phyloP scores from a whole-genome alignment of 352 stramenopile genomes.

The Phytopythium kandeliae region DNA sequence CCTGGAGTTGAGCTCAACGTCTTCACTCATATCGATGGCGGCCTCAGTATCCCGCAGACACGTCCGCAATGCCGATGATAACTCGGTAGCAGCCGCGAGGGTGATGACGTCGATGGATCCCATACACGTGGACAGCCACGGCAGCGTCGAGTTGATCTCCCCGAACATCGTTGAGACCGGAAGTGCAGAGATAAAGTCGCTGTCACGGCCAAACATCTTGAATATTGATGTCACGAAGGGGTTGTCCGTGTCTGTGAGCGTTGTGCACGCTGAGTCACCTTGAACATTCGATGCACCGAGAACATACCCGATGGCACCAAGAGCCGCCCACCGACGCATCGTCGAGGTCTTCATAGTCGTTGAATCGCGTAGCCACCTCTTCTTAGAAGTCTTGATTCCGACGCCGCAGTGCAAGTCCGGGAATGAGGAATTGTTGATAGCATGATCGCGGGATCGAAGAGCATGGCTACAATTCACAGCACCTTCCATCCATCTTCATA shows the following conservation, averaged over 20 bases:
- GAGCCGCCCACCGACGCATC: too few species aligned
- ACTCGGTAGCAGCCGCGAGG: conserved; percentile 8
- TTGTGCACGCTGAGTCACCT: conserved; percentile 1
- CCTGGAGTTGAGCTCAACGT: background rate
- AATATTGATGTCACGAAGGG: background rate
- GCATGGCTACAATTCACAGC: too few species aligned
- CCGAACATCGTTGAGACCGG: conserved; percentile 10
- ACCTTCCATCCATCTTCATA: too few species aligned
- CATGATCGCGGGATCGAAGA: too few species aligned
- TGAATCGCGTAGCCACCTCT: too few species aligned
- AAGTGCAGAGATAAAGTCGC: background rate
- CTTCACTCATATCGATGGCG: conserved; percentile 4
- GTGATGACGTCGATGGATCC: conserved; percentile 24
- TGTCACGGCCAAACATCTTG: background rate
- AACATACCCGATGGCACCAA: too few species aligned
- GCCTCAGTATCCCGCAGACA: conserved; percentile 21
- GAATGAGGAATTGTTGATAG: too few species aligned
- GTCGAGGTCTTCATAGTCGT: too few species aligned
- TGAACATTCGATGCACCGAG: too few species aligned
- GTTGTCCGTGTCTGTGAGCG: background rate
- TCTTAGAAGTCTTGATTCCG: too few species aligned
- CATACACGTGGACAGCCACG: conserved; percentile 35
- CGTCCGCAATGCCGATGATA: conserved; percentile 12
- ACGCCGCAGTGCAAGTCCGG: too few species aligned
- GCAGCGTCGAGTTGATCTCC: conserved; percentile 17